Base-by-base conservation (phyloP, 139 green algal species). In the Coelastrella sp. region DNA sequence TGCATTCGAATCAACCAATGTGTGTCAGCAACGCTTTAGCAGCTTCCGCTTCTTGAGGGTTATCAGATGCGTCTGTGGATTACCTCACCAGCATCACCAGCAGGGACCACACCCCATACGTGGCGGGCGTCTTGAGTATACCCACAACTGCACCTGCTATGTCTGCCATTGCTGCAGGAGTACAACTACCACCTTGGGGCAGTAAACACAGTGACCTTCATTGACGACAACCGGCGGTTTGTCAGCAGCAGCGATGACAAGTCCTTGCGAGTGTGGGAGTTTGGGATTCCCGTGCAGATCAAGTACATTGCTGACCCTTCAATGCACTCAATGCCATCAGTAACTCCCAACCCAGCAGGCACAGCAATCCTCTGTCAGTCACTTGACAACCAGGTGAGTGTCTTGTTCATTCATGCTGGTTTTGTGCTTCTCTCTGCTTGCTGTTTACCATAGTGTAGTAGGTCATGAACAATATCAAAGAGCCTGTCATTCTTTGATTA, bases 191-290 rank as follows among this genome's bases (percentile, higher is more conserved):
- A 99, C 90, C 85, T 99, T 91, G 98, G 94, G 0, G 94, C 97
- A 0, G 98, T 99, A 78, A 99, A 99, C 95, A 98, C 97, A 0
- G 96, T 99, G 58, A 99, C 98, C 22, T 99, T 99, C 89, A 94
- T 99, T 49, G 98, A 99, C 91, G 97, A 98, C 60, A 95, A 94
- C 27, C 91, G 95, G 22, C 94, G 95, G 58, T 99, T 99, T 88
- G 96, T 98, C 17, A 96, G 96, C 60, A 98, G 96, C 12, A 96
- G 92, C 56, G 96, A 99, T 91, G 98, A 99, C 97, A 99, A 99
- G 94, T 98, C 95, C 72, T 96, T 99, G 82, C 94, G 98, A 63
- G 97, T 99, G 80, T 99, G 98, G 98, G 98, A 99, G 93, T 99
- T 98, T 91, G 98, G 98, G 84, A 98, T 99, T 65, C 98, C 98